These are phyloP conservation scores for Uronychia setigera DNA, from an alignment of 73 alveolate species.

Conservation along the genomic window DNA sequence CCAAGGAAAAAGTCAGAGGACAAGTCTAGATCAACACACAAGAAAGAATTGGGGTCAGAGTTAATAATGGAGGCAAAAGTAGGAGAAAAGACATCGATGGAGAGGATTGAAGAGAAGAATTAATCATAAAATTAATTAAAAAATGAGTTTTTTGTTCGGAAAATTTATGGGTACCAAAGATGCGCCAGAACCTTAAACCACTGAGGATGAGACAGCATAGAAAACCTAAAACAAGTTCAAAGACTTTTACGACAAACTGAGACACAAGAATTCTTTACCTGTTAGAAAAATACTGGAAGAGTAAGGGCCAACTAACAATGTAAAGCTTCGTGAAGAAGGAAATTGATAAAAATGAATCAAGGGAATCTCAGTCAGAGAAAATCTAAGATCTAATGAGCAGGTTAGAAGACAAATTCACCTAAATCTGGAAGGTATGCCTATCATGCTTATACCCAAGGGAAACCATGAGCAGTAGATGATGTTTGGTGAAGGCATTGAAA, in stretches of 20 bases:
- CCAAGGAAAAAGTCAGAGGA: too few relatives aligned
- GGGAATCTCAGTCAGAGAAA: slow-evolving; percentile 1
- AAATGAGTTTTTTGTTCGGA: too few relatives aligned
- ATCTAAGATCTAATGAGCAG: background rate
- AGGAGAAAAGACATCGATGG: background rate
- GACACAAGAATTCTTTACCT: background rate
- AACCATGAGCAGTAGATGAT: background rate
- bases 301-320: background rate
- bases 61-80: background rate
- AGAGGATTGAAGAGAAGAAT: too few relatives aligned
- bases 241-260: background rate
- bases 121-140: too few relatives aligned
- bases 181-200: too few relatives aligned
- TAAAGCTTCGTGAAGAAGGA: background rate
- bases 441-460: background rate
- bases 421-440: background rate
- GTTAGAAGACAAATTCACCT: background rate
- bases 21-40: too few relatives aligned
- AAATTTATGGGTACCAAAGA: background rate
- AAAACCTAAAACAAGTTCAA: background rate
- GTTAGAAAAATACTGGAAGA: background rate
- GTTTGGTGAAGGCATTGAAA: background rate
- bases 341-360: background rate
- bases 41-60: background rate
- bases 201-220: too few relatives aligned